Base-by-base conservation (phyloP, 495 filamentous ascomycete genomes). In the Venustampulla echinocandica region DNA sequence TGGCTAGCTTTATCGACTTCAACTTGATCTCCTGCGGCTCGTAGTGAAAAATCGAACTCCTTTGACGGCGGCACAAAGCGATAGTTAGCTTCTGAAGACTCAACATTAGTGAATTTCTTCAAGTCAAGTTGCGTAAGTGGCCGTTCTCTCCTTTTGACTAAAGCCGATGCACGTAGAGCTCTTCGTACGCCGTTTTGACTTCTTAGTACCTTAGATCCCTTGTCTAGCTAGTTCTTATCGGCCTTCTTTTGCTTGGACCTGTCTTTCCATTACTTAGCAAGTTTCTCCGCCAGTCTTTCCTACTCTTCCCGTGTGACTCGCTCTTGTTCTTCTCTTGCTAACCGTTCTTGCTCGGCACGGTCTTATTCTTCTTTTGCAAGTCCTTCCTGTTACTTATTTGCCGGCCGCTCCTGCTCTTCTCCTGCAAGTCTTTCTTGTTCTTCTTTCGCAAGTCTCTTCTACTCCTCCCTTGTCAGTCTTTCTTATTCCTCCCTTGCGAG, bases 221-320 rank as follows among this genome's bases (percentile, higher is more conserved):
- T 46, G 32, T 46, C 44, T 46, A 19, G 43, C 43, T 46, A 18
- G 43, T 46, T 46, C 43, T 46, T 46, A 36, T 46, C 43, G 17
- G 43, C 28, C 44, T 46, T 46, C 44, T 38, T 46, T 46, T 46
- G 33, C 44, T 46, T 46, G 22, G 44, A 33, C 33, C 44, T 46
- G 14, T 46, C 44, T 46, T 46, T 46, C 44, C 22, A 46, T 46
- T 46, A 28, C 44, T 46, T 38, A 46, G 44, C 33, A 46, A 46
- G 36, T n/a, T 41, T 41, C 32, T 46, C 32, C 14, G 18, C 36
- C 2, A 48, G 44, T 18, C 44, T 37, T 19, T 48, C 45, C 36
- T 48, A 32, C 36, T 45, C 42, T 45, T 46, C 21, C 34, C 36
- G 14, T 32, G 23, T 34, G 9, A 48, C 21, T 42, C 45, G 45